Evolutionary conservation across 2,329 filamentous ascomycete genomes (phyloP), one percentile per base, ranked within the genome.

Genomic region (Dryadomyces quercus-mongolicae): DNA sequence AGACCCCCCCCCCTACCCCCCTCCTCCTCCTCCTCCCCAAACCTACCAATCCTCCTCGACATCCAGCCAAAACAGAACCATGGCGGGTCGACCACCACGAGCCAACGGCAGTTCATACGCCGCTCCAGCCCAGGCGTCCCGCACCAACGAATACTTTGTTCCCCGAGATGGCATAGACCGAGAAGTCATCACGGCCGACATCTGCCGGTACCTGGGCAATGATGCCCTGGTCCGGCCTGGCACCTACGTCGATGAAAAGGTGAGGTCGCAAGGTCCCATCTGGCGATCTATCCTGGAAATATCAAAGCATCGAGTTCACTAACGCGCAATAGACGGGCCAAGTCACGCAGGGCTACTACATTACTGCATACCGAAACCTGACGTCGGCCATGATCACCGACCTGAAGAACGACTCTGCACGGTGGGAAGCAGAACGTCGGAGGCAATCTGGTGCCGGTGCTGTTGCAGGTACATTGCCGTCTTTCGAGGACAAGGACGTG

Each of bases 141-240:
- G 79, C 57, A 80, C 85, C 67, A 88, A 88, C 69, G 85, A 89
- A 71, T 90, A 89, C 67, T 90, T 90, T 68, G 82, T 90, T 54
- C 84, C 85, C 48, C 81, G 84, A 64, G 84, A 89, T 68, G 86
- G 86, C 66, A 91, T 91, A 69, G 85, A 87, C 67, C 82, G 86
- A 63, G 86, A 91, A 69, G 86, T 91, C 63, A 89, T 91, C 70
- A 88, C 87, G 59, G 84, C 85, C 66, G 86, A 91, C 67, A 88
- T 91, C 61, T 90, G 86, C 73, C 85, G 86, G 66, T 91, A 89
- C 67, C 77, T 91, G 62, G 86, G 86, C 64, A 88, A 88, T 68
- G 86, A 91, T 74, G 86, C 86, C 61, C 77, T 88, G 63, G 86
- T 88, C 65, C 83, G 84, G 65, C 86, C 85, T 56, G 84, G 84